Conservation (phyloP, 2,329 filamentous ascomycete species). For the Hortaea sp. region DNA sequence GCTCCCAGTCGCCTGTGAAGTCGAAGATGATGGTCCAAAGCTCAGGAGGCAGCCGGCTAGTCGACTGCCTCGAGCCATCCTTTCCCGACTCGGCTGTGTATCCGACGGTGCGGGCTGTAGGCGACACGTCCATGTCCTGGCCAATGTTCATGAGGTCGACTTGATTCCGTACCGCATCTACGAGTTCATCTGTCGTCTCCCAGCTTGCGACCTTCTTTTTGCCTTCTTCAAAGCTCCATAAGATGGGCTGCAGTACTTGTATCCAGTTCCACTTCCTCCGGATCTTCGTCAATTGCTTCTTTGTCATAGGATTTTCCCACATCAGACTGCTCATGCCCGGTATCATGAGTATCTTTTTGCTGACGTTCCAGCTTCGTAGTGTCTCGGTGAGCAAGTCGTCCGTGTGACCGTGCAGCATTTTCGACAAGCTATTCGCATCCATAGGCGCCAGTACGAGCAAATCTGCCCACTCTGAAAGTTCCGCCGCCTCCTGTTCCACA, state of each 20-base stretch:
- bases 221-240: slow-evolving; percentile 64
- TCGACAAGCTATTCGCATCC: slow-evolving; percentile 72
- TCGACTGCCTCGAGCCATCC: background rate
- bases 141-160: slow-evolving; percentile 65
- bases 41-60: slow-evolving; percentile 60
- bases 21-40: slow-evolving; percentile 85
- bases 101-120: slow-evolving; percentile 20
- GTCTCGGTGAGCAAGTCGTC: slow-evolving; percentile 74
- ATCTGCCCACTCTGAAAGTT: slow-evolving; percentile 79
- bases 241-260: slow-evolving; percentile 65
- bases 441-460: slow-evolving; percentile 75
- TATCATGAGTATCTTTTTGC: slow-evolving; percentile 74
- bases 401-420: slow-evolving; percentile 77
- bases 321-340: slow-evolving; percentile 82
- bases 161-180: slow-evolving; percentile 66
- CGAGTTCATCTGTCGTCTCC: slow-evolving; percentile 57
- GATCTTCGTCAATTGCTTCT: slow-evolving; percentile 77
- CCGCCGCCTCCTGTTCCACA: slow-evolving; percentile 40
- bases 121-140: slow-evolving; percentile 51
- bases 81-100: slow-evolving; percentile 8
- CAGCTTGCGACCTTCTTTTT: slow-evolving; percentile 42
- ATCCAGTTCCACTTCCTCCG: slow-evolving; percentile 81
- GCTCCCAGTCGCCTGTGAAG: slow-evolving; percentile 79
- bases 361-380: slow-evolving; percentile 74
- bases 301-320: slow-evolving; percentile 85